Evolutionary conservation across 345 rosid species (phyloP), one percentile per base, ranked within the genome.

Genomic region (Eucalyptus cloeziana): DNA sequence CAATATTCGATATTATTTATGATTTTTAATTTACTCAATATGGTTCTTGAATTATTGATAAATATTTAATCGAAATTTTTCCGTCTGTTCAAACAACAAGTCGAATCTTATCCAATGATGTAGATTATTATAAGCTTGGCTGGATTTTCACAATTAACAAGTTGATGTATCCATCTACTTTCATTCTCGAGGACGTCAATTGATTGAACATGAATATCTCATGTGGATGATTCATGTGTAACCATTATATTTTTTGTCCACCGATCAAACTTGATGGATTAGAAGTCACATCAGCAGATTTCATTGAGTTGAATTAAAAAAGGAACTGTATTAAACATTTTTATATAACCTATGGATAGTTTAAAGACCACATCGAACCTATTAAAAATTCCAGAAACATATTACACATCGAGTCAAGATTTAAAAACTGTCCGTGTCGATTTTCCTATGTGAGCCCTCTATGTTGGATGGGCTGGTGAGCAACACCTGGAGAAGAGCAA

Each of bases 181-280:
- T n/a, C n/a, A n/a, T n/a, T n/a, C 11, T 31, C 10, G 0, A 2
- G 25, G 13, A 71, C 0, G 13, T 33, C 44, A 10, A 19, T 3
- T 33, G 2, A 69, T 17, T 10, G 11, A 25, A 71, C 7, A 71
- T 5, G 13, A 33, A 71, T 17, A 9, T 8, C 44, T 2, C 21
- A 8, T 2, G 0, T 5, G 13, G 12, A 33, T 0, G 22, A 31
- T 31, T 19, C 1, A 10, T 0, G 4, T 69, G 13, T 21, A 9
- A 5, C 25, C 12, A 7, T 2, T 8, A 15, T 71, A 8, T 9
- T 17, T 7, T 31, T 16, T 1, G 7, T 71, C 13, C 4, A 5
- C 1, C 3, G 6, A 10, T 19, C 81, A 10, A 71, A 33, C 7
- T 71, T 19, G 10, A 8, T 69, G 11, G 13, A 69, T 69, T 33